Conservation (phyloP, 225 moss, liverwort and hornwort species). For the Ulota crispa region DNA sequence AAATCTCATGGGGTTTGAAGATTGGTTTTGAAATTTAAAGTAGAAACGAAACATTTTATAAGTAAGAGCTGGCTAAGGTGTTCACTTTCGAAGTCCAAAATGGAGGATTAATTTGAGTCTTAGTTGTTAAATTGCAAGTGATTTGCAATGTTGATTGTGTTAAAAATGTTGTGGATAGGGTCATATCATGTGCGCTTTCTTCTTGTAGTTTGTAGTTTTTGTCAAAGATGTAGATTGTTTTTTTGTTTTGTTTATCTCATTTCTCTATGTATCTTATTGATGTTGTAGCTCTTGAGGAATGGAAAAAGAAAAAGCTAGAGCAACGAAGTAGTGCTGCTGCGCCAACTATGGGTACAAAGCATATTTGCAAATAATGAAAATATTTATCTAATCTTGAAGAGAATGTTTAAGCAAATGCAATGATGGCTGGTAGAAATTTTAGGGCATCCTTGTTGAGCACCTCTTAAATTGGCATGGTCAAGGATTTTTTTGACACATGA, state of each 20-base stretch:
- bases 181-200: no score
- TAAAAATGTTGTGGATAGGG: no score
- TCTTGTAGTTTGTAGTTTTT: not conserved
- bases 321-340: slow-evolving; percentile 35
- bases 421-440: not conserved
- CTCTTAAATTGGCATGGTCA: not conserved
- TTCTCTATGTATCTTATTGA: not conserved
- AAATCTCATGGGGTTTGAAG: no score
- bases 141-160: no score
- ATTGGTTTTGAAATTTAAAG: no score
- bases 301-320: slow-evolving; percentile 71
- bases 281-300: slow-evolving; percentile 64
- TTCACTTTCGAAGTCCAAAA: no score
- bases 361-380: not conserved
- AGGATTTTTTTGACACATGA: not conserved
- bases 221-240: not conserved
- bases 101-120: no score
- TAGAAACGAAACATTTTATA: no score
- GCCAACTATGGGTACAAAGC: slow-evolving; percentile 21
- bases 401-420: not conserved
- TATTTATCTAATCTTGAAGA: no score
- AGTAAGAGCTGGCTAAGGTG: no score
- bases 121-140: no score
- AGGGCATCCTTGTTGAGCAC: no score
- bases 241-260: not conserved